These are phyloP conservation scores for Ceratocystis lukuohia DNA, from an alignment of 2,329 filamentous ascomycete genomes.

Conservation along the genomic window DNA sequence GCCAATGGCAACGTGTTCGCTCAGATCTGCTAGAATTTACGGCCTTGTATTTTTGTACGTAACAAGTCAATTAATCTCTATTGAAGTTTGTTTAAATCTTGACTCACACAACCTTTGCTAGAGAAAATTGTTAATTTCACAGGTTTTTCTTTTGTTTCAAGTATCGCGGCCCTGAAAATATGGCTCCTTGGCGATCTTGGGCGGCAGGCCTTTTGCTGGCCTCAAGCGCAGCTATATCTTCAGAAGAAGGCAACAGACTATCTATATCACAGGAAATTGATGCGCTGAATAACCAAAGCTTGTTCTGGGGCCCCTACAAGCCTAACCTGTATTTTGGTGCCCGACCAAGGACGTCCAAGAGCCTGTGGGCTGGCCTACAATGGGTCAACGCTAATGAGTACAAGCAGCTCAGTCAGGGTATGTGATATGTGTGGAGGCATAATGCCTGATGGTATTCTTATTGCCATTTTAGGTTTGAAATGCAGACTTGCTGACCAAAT, in stretches of 20 bases:
- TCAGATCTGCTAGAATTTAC: neutral
- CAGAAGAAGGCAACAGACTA: neutral
- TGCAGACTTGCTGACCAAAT: neutral
- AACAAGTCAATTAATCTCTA: neutral
- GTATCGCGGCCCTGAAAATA: constrained; percentile 22
- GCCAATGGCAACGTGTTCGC: constrained; percentile 9
- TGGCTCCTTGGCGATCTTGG: constrained; percentile 21
- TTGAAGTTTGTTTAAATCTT: neutral
- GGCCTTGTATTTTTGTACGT: neutral
- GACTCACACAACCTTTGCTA: neutral
- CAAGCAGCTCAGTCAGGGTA: constrained; percentile 60
- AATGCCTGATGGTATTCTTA: neutral
- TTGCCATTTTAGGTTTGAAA: neutral
- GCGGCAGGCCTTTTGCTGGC: constrained; percentile 15
- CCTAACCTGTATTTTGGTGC: constrained; percentile 92
- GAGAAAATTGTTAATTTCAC: neutral
- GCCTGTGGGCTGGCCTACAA: constrained; percentile 68
- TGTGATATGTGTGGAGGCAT: constrained; percentile 73
- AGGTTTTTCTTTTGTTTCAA: constrained; percentile 20
- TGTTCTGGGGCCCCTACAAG: constrained; percentile 92
- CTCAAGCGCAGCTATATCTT: constrained; percentile 8
- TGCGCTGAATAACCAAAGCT: constrained; percentile 56
- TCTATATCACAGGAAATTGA: constrained; percentile 16
- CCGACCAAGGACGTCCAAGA: constrained; percentile 66
- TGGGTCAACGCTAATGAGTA: constrained; percentile 81